Percentiles rank a stretch among this genome's conserved stretches.
These are phyloP conservation scores for Avena atlantica DNA, from an alignment of 176 grass and related monocot genomes.

Conservation along the genomic window DNA sequence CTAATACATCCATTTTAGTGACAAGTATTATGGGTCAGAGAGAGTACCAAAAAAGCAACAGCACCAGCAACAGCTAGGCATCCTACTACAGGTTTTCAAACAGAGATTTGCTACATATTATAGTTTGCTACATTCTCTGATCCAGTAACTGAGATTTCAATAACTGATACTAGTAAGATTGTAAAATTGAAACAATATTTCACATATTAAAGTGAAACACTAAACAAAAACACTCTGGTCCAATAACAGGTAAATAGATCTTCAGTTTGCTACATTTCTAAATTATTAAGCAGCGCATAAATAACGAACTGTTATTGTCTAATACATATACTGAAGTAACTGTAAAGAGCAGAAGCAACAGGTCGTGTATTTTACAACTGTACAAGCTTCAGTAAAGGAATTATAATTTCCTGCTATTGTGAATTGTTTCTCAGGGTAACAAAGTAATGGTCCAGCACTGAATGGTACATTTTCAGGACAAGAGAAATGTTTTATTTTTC, in stretches of 20 bases:
- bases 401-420: background rate
- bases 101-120: no score
- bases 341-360: slow-evolving; percentile 2
- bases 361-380: background rate
- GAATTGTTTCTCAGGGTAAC: slow-evolving; percentile 8
- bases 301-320: background rate
- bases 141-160: no score
- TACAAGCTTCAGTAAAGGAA: background rate
- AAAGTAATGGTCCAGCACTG: slow-evolving; percentile 9
- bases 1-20: no score
- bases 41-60: no score
- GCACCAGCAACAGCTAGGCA: no score
- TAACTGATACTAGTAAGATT: background rate
- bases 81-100: no score
- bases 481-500: background rate
- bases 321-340: slow-evolving; percentile 22
- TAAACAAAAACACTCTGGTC: background rate
- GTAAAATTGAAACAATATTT: background rate
- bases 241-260: background rate
- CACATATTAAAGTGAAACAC: background rate
- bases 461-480: background rate
- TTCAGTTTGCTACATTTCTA: slow-evolving; percentile 8
- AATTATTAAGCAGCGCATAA: background rate
- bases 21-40: no score
- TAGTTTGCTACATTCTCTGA: no score